These are phyloP conservation scores for Carex cristatella DNA, from an alignment of 176 grass and related monocot genomes.

Conservation along the genomic window DNA sequence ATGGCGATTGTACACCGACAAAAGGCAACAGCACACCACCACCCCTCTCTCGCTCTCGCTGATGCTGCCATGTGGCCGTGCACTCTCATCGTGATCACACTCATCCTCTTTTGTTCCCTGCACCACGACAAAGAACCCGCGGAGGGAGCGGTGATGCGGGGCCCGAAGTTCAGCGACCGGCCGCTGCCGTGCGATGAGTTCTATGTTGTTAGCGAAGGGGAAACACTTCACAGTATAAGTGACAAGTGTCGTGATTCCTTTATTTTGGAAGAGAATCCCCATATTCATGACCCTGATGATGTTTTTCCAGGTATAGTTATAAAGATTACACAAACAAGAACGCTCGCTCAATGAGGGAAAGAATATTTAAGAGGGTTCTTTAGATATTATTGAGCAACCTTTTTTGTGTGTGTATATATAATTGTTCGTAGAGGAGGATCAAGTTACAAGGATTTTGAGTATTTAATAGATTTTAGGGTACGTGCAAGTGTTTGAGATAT, in stretches of 20 bases:
- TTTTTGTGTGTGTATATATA: too few species aligned
- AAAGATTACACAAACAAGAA: constrained; percentile 19
- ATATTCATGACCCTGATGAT: constrained; percentile 29
- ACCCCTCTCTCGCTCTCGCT: background rate
- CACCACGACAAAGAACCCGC: background rate
- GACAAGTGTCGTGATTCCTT: constrained; percentile 29
- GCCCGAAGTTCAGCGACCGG: constrained; percentile 7
- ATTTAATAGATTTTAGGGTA: too few species aligned
- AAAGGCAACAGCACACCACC: background rate
- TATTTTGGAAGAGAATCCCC: constrained; percentile 29
- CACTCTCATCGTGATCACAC: constrained; percentile 7
- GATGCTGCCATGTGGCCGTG: constrained; percentile 25
- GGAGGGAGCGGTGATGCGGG: background rate
- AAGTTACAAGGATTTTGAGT: too few species aligned
- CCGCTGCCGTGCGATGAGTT: constrained; percentile 28
- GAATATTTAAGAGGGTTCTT: background rate
- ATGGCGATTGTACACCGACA: background rate
- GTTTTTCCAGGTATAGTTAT: constrained; percentile 30
- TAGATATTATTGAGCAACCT: too few species aligned
- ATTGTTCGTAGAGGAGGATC: too few species aligned
- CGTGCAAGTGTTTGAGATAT: too few species aligned
- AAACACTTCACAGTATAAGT: constrained; percentile 31
- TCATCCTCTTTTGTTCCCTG: constrained; percentile 24
- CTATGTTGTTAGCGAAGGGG: constrained; percentile 25
- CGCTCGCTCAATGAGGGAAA: background rate